These are phyloP conservation scores for Beta corolliflora DNA, from an alignment of 179 eudicot species.

Conservation along the genomic window DNA sequence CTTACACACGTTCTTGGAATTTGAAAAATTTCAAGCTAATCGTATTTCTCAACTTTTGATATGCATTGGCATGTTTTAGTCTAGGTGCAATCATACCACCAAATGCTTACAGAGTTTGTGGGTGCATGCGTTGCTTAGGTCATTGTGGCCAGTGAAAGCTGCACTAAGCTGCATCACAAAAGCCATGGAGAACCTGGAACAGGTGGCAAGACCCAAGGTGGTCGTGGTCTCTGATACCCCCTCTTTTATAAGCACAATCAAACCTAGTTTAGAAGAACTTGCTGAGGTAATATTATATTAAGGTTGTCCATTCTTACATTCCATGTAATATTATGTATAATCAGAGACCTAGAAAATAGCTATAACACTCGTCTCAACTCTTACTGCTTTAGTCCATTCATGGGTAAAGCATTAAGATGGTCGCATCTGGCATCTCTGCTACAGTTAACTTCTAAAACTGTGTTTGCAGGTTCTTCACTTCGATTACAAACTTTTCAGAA, in stretches of 20 bases:
- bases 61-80: not conserved
- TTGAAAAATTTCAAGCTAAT: not conserved
- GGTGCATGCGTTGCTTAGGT: conserved; percentile 39
- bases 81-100: not conserved
- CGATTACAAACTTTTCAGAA: conserved; percentile 62
- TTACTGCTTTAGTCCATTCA: not conserved
- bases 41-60: not conserved
- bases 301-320: not conserved
- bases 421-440: no score
- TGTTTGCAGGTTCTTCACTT: conserved; percentile 76
- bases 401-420: not conserved
- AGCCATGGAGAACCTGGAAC: conserved; percentile 44
- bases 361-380: not conserved
- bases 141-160: conserved; percentile 74
- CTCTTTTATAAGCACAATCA: conserved; percentile 54
- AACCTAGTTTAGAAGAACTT: conserved; percentile 52
- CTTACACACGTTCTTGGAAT: not conserved
- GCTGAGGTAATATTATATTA: conserved; percentile 57
- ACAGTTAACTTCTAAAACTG: not conserved
- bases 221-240: conserved; percentile 93
- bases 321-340: not conserved
- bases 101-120: conserved; percentile 3
- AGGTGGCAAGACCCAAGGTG: conserved; percentile 52
- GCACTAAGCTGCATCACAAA: conserved; percentile 72
- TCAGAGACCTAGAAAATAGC: not conserved